Evolutionary conservation across 2,329 filamentous ascomycete genomes (phyloP).

Genomic region (Tympanopsis confertula): DNA sequence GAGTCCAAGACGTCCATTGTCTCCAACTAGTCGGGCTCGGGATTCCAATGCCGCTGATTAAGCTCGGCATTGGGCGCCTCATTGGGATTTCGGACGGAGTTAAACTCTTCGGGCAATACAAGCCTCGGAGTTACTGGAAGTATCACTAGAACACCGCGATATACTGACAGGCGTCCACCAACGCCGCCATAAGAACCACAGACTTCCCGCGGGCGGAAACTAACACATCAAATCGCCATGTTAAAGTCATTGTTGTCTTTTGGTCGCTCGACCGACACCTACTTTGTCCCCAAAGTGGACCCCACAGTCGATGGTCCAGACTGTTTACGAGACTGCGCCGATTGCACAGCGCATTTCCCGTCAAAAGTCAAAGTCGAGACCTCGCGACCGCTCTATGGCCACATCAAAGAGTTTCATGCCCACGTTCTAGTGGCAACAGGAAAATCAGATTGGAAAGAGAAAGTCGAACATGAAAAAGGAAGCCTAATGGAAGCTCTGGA

Average conservation of each 20-base stretch:
- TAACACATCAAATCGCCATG: no score
- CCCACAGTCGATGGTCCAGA: constrained; percentile 17
- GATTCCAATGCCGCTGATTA: no score
- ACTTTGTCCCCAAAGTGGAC: constrained; percentile 21
- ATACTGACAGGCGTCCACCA: no score
- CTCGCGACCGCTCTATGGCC: constrained; percentile 16
- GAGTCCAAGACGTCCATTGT: no score
- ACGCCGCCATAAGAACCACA: no score
- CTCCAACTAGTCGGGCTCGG: no score
- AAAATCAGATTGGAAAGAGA: constrained; percentile 20
- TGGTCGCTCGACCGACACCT: constrained; percentile 5
- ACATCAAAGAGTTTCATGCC: constrained; percentile 19
- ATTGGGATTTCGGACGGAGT: no score
- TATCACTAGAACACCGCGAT: no score
- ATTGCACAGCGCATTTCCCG: constrained; percentile 20
- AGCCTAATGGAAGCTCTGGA: constrained; percentile 27
- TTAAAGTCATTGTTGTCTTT: not conserved
- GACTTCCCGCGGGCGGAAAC: no score
- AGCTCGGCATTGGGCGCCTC: no score
- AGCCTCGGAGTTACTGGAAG: no score
- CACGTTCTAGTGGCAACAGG: constrained; percentile 24
- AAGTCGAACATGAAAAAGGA: constrained; percentile 21
- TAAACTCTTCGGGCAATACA: no score
- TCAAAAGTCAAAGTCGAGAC: constrained; percentile 20
- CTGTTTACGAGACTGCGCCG: constrained; percentile 19